Evolutionary conservation across 2,329 filamentous ascomycete genomes (phyloP), one percentile per base, ranked within the genome.

Genomic region (Alternaria gansuensis): DNA sequence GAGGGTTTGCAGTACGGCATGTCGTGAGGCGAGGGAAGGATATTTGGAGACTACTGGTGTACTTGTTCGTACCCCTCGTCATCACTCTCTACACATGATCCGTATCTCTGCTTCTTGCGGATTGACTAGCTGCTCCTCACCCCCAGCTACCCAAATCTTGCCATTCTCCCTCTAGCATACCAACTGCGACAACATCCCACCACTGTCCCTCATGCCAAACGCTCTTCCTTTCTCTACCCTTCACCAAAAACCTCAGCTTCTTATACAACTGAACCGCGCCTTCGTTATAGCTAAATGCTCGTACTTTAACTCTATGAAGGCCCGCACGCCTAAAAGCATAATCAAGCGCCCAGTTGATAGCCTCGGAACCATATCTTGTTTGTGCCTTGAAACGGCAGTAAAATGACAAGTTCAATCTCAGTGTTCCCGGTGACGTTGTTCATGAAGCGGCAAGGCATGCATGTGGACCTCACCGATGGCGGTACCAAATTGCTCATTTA

Each of bases 311-410:
- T 4, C 79, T 70, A 60, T 84, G 82, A 68, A 82, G 64, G 0
- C 78, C 79, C 0, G 75, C 81, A n/a, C 72, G 71, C 5, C 67
- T 63, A 60, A 85, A 85, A 0, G 79, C 79, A 77, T 82, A 84
- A 24, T 81, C 75, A 3, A 83, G 62, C 0, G 69, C 77, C 82
- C 82, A 85, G 26, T 73, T 70, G 43, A 84, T 80, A 0, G 80
- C 79, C 62, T 84, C 82, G 6, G 63, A 66, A 1, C 82, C 82
- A 53, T 84, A 84, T 0, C 82, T 81, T 74, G 17, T 17, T 17
- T 17, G 17, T 62, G 0, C 74, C 71, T 53, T 82, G 78, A 51
- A 77, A 76, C 0, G 55, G 7, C 0, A 70, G 63, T 2, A 76
- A 62, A 5, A 83, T 72, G 0, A 69, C 65, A n/a, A 83, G 70